Evolutionary conservation across 345 rosid genomes (phyloP).

Genomic region (Eucalyptus sideroxylon): DNA sequence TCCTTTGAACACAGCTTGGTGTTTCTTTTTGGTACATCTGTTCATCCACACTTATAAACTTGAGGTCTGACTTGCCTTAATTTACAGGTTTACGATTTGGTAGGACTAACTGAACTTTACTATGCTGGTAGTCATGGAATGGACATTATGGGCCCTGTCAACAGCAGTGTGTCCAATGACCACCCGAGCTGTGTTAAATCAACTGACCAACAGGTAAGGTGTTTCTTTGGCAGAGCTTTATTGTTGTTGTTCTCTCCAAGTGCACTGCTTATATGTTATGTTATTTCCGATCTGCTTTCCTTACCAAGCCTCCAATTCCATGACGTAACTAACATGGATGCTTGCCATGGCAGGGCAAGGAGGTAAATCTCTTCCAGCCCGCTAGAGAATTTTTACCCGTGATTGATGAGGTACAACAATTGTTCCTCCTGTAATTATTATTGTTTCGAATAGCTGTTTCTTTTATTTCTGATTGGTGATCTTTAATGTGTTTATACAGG

Average conservation of each 20-base stretch:
- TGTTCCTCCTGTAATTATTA: background rate
- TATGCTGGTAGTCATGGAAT: conserved; percentile 99
- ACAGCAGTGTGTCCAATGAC: conserved; percentile 19
- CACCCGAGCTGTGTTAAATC: conserved; percentile 40
- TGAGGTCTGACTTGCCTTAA: background rate
- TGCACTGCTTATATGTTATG: background rate
- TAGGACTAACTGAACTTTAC: conserved; percentile 84
- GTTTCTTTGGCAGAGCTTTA: background rate
- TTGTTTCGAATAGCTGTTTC: background rate
- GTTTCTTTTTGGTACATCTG: background rate
- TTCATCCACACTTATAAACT: background rate
- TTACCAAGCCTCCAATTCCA: background rate
- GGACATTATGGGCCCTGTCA: conserved; percentile 81
- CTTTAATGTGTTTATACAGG: conserved; percentile 18
- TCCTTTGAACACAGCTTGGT: background rate
- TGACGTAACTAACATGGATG: background rate
- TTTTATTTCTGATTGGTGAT: background rate
- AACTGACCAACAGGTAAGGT: conserved; percentile 54
- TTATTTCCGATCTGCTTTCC: background rate
- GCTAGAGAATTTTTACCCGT: conserved; percentile 76
- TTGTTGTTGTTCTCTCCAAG: background rate
- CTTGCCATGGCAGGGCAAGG: conserved; percentile 45
- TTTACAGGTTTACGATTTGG: conserved; percentile 68
- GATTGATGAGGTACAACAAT: conserved; percentile 50
- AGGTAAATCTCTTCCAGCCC: conserved; percentile 80